Evolutionary conservation across 768 basidiomycete species (phyloP), one percentile per base, ranked within the genome.

Genomic region (Ramaria rubella): DNA sequence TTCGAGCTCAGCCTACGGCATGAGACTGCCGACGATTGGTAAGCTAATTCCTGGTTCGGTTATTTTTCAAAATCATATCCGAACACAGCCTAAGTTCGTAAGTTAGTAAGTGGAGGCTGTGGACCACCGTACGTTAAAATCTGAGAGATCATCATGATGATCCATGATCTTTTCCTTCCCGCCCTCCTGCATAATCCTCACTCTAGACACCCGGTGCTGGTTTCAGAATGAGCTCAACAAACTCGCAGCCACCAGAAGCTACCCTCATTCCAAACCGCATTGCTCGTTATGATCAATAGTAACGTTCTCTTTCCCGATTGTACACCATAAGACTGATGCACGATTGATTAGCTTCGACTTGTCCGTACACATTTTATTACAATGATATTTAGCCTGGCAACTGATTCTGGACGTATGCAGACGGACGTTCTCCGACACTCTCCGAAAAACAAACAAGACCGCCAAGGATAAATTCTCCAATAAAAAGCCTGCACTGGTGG

Each of bases 361-460:
- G 30, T 44, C 26, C 4, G 23, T n/a, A 17, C 11, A 17, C 15
- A 19, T 27, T 14, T 14, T 51, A 19, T 27, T 4, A 27, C 34
- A 51, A 24, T 8, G 15, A 15, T 24, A 27, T 44, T 31, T 7
- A 33, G 15, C 24, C 30, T 14, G 27, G 38, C 33, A 23, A 14
- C 40, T 15, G 19, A 30, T 4, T 23, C 44, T 31, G 8, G 23
- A 23, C 31, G 4, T 26, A 29, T 36, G 21, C 14, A 57, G 61
- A 43, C 60, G 63, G 14, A 63, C 63, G 2, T 63, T 64, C 43
- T 23, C 58, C 11, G 40, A 43, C 6, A 60, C 60, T 7, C 40
- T 62, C 7, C 62, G 66, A 29, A 68, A 68, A 53, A 65, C 65
- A 9, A 60, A 29, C 40, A 66, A 65, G 19, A 34, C 61, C 3